Evolutionary conservation across 768 basidiomycete species (phyloP), one percentile per base, ranked within the genome.

Genomic region (Sarcodon sp.): DNA sequence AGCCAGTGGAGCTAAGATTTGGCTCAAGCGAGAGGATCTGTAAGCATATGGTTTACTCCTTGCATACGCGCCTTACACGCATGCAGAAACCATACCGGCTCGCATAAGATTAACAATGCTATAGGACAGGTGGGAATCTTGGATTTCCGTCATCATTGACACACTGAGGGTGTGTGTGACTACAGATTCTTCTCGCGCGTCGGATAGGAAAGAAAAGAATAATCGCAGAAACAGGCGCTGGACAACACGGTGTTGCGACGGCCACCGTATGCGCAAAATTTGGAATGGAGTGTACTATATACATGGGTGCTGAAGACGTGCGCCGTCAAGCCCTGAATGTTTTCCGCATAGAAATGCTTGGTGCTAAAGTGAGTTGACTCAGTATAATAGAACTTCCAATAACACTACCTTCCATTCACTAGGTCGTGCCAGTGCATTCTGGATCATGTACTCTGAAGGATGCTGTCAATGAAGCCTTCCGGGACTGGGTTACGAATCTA

Each of bases 41-140:
- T 85, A 53, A 53, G 83, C 55, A 4, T 47, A 16, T 45, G 16
- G 15, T 41, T 16, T 35, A 44, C n/a, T 32, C 11, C 44, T 27
- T 27, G 27, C 16, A 15, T 31, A 11, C 38, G 5, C 33, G 35
- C 44, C 55, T 52, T 49, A 45, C 44, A 31, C 51, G 18, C 13
- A 13, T 8, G 27, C 50, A 89, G 87, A 50, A 99, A 99, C 62
- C 94, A 98, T 61, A 98, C 96, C 0, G 96, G 96, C 12, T 97
- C 93, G 8, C 96, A 99, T 66, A 99, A 98, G 66, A 98, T 99
- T 60, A 98, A 98, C 67, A 99, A 99, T 62, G 94, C 94, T 18
- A 84, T 99, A 50, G 96, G 96, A 34, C 93, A 94, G 73, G 85
- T 80, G 56, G 52, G 69, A 58, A 31, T 12, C 36, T 43, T n/a